These are phyloP conservation scores for Aspergillus tanneri DNA, from an alignment of 2,329 filamentous ascomycete genomes.

Conservation along the genomic window DNA sequence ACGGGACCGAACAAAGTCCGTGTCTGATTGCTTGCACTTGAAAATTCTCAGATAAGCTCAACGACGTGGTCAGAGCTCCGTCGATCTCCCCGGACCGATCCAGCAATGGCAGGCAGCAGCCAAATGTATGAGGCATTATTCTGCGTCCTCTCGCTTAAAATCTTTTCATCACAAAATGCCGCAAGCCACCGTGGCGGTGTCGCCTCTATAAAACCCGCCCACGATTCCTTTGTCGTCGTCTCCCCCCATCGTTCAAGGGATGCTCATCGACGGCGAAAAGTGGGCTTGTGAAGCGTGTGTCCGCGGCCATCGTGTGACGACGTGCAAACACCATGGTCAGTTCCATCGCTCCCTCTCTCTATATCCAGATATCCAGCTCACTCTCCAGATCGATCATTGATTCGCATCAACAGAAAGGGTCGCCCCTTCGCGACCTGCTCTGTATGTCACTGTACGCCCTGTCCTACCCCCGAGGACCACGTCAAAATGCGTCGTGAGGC, in stretches of 20 bases:
- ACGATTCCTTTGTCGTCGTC: too few species aligned
- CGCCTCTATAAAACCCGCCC: too few species aligned
- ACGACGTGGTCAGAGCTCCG: too few species aligned
- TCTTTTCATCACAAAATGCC: too few species aligned
- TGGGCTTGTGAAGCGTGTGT: slow-evolving; percentile 96
- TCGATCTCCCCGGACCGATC: too few species aligned
- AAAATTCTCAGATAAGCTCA: too few species aligned
- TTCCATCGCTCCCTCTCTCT: background rate
- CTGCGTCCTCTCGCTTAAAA: too few species aligned
- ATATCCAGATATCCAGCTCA: background rate
- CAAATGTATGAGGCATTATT: too few species aligned
- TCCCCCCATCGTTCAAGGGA: slow-evolving; percentile 42
- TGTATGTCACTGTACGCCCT: slow-evolving; percentile 79
- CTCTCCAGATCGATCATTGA: slow-evolving; percentile 75
- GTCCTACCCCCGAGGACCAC: slow-evolving; percentile 87
- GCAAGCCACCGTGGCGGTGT: too few species aligned
- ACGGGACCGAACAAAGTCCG: too few species aligned
- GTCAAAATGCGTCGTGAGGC: slow-evolving; percentile 57
- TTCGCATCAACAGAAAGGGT: slow-evolving; percentile 95
- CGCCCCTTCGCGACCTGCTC: slow-evolving; percentile 93
- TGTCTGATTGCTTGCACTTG: too few species aligned
- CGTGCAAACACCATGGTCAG: slow-evolving; percentile 86
- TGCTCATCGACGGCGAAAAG: slow-evolving; percentile 92
- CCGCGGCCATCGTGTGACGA: slow-evolving; percentile 93
- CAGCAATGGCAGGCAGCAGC: too few species aligned